phyloP scores from a whole-genome alignment of 306 rosid species.

The Sophora flavescens region DNA sequence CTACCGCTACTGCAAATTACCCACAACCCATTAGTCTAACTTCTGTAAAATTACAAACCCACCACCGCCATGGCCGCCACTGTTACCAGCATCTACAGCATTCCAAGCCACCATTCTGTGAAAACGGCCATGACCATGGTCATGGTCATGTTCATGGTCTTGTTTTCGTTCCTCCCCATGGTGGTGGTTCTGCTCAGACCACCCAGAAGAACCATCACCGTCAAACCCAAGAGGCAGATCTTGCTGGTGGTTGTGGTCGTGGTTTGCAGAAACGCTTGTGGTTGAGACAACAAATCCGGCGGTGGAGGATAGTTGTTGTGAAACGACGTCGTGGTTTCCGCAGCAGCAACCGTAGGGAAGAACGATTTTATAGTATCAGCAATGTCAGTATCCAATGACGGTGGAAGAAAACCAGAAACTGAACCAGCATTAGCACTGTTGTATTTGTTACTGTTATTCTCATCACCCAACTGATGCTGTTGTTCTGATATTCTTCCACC shows the following conservation, averaged over 20 bases:
- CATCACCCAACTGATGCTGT: conserved; percentile 50
- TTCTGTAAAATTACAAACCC: too few species aligned
- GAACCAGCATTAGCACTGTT: conserved; percentile 46
- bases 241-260: conserved; percentile 57
- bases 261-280: conserved; percentile 45
- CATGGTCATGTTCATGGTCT: too few species aligned
- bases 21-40: too few species aligned
- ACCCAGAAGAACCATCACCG: conserved; percentile 54
- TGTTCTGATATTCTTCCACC: conserved; percentile 48
- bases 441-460: conserved; percentile 13
- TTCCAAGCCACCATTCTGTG: conserved; percentile 73
- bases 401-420: conserved; percentile 63
- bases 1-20: too few species aligned
- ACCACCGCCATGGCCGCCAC: conserved; percentile 52
- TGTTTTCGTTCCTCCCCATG: conserved; percentile 59
- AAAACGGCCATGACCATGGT: conserved; percentile 48
- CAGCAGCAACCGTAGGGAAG: conserved; percentile 61
- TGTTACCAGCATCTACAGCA: conserved; percentile 48
- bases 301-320: conserved; percentile 68
- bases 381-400: conserved; percentile 72
- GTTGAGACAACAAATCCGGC: conserved; percentile 69
- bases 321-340: conserved; percentile 60
- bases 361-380: conserved; percentile 90
- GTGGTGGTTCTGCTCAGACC: conserved; percentile 82
- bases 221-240: conserved; percentile 74